A percentile compares a stretch with the other conserved stretches of the same genome.
These are phyloP conservation scores for Colletotrichum sp. DNA, from an alignment of 2,329 filamentous ascomycete species.

Conservation along the genomic window DNA sequence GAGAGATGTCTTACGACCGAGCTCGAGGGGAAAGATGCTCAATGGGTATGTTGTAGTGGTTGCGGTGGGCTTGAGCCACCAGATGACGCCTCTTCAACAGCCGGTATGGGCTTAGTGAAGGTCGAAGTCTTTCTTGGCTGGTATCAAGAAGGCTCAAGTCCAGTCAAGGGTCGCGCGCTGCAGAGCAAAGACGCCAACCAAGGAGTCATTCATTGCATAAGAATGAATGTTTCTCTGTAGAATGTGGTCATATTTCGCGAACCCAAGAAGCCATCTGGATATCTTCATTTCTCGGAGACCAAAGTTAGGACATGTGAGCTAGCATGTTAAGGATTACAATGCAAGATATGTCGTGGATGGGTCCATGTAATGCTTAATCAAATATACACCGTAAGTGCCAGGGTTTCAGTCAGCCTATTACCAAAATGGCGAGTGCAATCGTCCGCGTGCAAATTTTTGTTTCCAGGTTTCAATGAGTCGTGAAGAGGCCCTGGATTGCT, in stretches of 20 bases:
- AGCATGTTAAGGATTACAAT: neutral
- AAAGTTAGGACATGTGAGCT: neutral
- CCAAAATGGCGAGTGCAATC: neutral
- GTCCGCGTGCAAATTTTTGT: neutral
- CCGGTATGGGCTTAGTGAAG: neutral
- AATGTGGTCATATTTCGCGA: neutral
- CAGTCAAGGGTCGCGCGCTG: too few relatives aligned
- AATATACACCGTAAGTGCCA: neutral
- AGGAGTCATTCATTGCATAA: neutral
- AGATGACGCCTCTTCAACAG: neutral
- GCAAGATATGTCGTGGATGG: neutral
- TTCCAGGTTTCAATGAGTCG: neutral
- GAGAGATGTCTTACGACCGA: too few relatives aligned
- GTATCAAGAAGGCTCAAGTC: neutral
- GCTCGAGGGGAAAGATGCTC: neutral
- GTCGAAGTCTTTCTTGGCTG: neutral
- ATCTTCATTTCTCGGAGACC: neutral
- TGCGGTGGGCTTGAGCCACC: too few relatives aligned
- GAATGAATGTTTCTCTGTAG: neutral
- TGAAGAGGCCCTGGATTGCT: neutral
- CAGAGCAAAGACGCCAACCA: neutral
- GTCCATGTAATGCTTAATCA: neutral
- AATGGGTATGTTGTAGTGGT: neutral
- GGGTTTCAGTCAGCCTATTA: neutral
- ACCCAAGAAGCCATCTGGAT: neutral